Evolutionary conservation across 805 yeast species (phyloP).

Genomic region (Candida boleticola): DNA sequence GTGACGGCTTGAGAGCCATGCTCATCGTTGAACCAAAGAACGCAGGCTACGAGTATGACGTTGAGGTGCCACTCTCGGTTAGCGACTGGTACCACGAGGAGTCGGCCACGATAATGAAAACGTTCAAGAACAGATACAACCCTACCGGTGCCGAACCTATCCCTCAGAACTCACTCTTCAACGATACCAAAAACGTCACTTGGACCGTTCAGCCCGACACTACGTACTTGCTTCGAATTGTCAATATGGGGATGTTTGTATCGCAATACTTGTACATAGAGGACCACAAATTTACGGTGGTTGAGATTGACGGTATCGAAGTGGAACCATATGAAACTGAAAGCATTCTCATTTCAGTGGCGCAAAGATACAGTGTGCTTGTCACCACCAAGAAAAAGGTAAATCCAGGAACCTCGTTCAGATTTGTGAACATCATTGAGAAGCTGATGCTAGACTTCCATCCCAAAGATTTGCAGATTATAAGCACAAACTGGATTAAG

Average conservation of each 20-base stretch:
- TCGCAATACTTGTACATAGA: constrained; percentile 88
- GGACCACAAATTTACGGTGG: constrained; percentile 80
- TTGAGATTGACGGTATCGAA: constrained; percentile 90
- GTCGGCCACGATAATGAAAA: constrained; percentile 48
- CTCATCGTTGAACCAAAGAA: constrained; percentile 51
- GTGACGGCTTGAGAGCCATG: constrained; percentile 74
- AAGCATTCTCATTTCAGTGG: constrained; percentile 77
- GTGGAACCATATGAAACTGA: constrained; percentile 73
- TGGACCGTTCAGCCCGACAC: constrained; percentile 80
- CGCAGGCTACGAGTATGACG: constrained; percentile 65
- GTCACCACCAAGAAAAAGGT: constrained; percentile 69
- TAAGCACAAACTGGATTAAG: constrained; percentile 72
- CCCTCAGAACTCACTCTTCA: constrained; percentile 77
- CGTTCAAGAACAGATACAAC: constrained; percentile 69
- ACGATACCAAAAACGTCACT: constrained; percentile 76
- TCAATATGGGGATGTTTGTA: constrained; percentile 88
- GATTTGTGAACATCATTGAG: constrained; percentile 81
- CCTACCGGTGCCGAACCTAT: constrained; percentile 99
- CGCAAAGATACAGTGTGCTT: constrained; percentile 87
- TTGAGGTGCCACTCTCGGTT: constrained; percentile 66
- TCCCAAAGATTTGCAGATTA: constrained; percentile 64
- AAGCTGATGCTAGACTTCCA: constrained; percentile 74
- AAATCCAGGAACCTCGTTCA: constrained; percentile 36
- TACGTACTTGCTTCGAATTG: constrained; percentile 77
- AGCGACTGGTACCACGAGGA: constrained; percentile 87